phyloP scores from a whole-genome alignment of 306 rosid species.

The Crotalaria pallida region DNA sequence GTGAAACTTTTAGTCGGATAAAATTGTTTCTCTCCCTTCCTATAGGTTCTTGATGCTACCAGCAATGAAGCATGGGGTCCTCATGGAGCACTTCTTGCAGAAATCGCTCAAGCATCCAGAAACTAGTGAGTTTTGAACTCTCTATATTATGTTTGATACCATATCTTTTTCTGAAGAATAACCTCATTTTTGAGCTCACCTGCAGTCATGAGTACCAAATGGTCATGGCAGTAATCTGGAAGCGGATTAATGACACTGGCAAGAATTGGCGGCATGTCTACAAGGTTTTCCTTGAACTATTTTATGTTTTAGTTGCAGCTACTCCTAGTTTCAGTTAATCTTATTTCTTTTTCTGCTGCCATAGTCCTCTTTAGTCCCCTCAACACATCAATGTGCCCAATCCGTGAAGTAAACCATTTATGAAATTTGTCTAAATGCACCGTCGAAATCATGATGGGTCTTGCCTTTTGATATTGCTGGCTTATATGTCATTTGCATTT shows the following conservation, averaged over 20 bases:
- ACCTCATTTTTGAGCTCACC: constrained; percentile 31
- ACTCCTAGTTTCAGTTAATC: neutral
- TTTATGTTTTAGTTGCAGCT: constrained; percentile 5
- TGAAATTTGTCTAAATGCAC: neutral
- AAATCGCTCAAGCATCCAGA: constrained; percentile 73
- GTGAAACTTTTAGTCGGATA: neutral
- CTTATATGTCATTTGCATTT: neutral
- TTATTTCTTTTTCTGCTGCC: neutral
- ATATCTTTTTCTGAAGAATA: constrained; percentile 2
- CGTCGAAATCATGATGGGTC: neutral
- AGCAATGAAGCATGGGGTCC: constrained; percentile 99
- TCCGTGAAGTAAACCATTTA: neutral
- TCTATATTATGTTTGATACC: constrained; percentile 9
- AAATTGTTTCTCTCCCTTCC: neutral
- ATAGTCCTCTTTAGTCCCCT: neutral
- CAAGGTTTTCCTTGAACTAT: constrained; percentile 46
- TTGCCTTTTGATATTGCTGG: neutral
- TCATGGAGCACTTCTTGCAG: constrained; percentile 91
- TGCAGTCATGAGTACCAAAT: constrained; percentile 87
- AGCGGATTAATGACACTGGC: constrained; percentile 87
- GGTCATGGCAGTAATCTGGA: constrained; percentile 85
- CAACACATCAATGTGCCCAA: neutral
- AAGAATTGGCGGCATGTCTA: constrained; percentile 96
- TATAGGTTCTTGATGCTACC: constrained; percentile 89
- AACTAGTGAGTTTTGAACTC: constrained; percentile 53